Base-by-base conservation (phyloP, 441 rosid genomes). In the Biscutella laevigata region DNA sequence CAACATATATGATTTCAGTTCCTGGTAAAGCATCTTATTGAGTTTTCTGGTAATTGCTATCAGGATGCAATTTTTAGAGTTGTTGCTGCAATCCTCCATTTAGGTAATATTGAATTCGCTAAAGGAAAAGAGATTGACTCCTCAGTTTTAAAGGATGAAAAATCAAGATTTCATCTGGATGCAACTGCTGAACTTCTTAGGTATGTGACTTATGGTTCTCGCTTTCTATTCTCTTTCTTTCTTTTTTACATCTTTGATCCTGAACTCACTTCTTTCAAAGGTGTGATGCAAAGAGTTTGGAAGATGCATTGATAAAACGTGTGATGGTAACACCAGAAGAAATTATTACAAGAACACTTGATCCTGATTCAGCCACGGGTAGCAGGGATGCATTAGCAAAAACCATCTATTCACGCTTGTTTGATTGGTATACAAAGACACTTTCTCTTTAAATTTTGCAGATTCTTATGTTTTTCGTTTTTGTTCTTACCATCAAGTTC, bases 301-400 rank as follows among this genome's bases (percentile, higher is more conserved):
- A 94, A 81, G 88, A 82, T 77, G 96, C 99, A 26, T 59, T 89
- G 67, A 87, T 90, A 65, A 79, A 90, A 78, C 99, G 99, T 79
- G 99, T 89, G 33, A 94, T 94, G 96, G 95, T 94, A 70, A 94
- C 99, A 42, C 99, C 99, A 43, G 99, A 94, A 73, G 99, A 94
- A 80, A 61, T 94, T 66, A 94, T 94, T 65, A 94, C 96, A 63
- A 87, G 96, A 80, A 77, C 97, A 59, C 95, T 94, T 37, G 99
- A 94, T 74, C 94, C 96, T 68, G 78, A 61, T 56, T 78, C 82
- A 71, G 99, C 99, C 54, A 21, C 77, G 38, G 77, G 72, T 53
- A 94, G 97, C 81, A 75, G 97, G 79, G 99, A 94, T 79, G 99
- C 97, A 58, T 74, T 89, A 51, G 99, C 97, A 24, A 94, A 94